These are phyloP conservation scores for Oxyria digyna DNA, from an alignment of 148 eudicot species.

Conservation along the genomic window DNA sequence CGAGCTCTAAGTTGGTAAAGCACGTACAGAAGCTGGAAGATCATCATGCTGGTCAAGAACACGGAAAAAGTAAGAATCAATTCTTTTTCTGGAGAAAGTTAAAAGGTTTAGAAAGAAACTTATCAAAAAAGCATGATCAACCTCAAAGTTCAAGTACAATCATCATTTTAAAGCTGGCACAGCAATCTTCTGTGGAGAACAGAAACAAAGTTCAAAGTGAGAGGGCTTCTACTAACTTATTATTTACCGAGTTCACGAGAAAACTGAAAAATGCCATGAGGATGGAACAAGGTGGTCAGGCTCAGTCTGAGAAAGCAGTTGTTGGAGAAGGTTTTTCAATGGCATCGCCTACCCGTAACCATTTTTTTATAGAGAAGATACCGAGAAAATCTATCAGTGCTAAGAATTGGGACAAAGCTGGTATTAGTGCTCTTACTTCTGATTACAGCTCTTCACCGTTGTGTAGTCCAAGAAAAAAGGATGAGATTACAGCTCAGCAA, in stretches of 20 bases:
- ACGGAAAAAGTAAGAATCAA: not conserved
- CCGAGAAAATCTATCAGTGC: conserved; percentile 26
- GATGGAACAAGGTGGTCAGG: conserved; percentile 35
- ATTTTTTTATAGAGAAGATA: conserved; percentile 64
- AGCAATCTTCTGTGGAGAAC: conserved; percentile 12
- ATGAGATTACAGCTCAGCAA: conserved; percentile 13
- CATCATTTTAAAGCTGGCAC: conserved; percentile 70
- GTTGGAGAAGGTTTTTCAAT: conserved; percentile 35
- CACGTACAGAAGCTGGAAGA: conserved; percentile 25
- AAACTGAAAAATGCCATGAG: conserved; percentile 64
- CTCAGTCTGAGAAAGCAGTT: conserved; percentile 17
- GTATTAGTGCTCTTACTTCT: conserved; percentile 11
- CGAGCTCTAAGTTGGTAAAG: conserved; percentile 28
- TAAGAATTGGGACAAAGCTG: conserved; percentile 11
- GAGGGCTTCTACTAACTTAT: conserved; percentile 43
- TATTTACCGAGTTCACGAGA: conserved; percentile 64
- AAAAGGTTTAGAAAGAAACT: conserved; percentile 46
- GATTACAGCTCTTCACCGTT: conserved; percentile 45
- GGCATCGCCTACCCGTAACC: conserved; percentile 75
- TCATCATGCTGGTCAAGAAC: conserved; percentile 13
- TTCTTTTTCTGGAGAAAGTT: conserved; percentile 61
- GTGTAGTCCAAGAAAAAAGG: conserved; percentile 48
- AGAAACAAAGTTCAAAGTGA: conserved; percentile 23
- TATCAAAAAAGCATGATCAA: conserved; percentile 23
- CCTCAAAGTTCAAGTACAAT: conserved; percentile 40